Conservation (phyloP, 768 basidiomycete species). For the Rhodocollybia butyracea region DNA sequence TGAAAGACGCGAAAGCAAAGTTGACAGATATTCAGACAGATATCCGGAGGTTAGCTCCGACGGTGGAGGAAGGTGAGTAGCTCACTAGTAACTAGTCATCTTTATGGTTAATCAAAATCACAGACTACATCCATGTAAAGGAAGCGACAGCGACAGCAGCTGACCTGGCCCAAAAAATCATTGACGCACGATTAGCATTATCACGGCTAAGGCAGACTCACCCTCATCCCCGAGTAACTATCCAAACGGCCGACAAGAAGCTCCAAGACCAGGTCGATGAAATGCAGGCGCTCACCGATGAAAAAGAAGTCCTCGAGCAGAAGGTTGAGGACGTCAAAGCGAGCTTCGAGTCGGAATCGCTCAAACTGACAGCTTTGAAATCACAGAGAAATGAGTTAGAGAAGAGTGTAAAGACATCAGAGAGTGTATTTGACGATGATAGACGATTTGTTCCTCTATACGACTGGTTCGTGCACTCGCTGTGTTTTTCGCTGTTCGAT, state of each 20-base stretch:
- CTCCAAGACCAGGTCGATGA: slow-evolving; percentile 74
- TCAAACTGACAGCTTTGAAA: slow-evolving; percentile 56
- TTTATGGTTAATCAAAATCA: background rate
- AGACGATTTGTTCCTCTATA: slow-evolving; percentile 61
- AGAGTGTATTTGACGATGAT: slow-evolving; percentile 61
- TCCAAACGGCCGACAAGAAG: slow-evolving; percentile 67
- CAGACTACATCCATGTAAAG: slow-evolving; percentile 62
- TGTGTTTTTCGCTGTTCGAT: background rate
- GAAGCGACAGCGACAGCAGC: slow-evolving; percentile 51
- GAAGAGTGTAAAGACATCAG: slow-evolving; percentile 51
- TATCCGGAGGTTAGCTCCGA: slow-evolving; percentile 58
- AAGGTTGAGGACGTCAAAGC: slow-evolving; percentile 55
- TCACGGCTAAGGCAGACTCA: slow-evolving; percentile 80
- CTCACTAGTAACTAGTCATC: background rate
- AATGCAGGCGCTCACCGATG: slow-evolving; percentile 74
- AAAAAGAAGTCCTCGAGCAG: slow-evolving; percentile 51
- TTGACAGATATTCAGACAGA: slow-evolving; percentile 62
- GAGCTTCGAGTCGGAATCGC: slow-evolving; percentile 51
- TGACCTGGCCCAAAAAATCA: slow-evolving; percentile 68
- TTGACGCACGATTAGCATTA: slow-evolving; percentile 78
- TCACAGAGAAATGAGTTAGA: slow-evolving; percentile 68
- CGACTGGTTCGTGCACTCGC: slow-evolving; percentile 50
- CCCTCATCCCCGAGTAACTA: slow-evolving; percentile 76
- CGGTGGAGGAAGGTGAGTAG: slow-evolving; percentile 61
- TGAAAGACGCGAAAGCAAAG: slow-evolving; percentile 62